Base-by-base conservation (phyloP, 495 filamentous ascomycete species). In the Choiromyces venosus region DNA sequence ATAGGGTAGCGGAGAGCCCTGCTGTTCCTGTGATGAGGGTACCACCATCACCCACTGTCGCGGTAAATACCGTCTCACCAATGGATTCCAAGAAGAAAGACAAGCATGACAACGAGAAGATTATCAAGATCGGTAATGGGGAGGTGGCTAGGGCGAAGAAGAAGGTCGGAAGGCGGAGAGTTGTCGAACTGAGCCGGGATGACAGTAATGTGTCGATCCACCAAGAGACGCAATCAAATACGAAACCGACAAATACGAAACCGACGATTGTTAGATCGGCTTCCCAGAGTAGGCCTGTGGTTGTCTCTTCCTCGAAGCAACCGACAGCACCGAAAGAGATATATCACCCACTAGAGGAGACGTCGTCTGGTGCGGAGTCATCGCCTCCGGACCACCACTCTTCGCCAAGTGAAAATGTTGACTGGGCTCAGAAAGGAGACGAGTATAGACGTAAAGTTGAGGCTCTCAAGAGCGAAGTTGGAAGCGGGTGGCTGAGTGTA, bases 361-460 rank as follows among this genome's bases (percentile, higher is more conserved):
- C 78, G 33, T 80, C 79, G 16, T 80, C 79, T 36, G 79, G 79
- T 65, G 79, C 79, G 4, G 77, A 84, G 67, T 79, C 85, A 0
- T 79, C 83, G 29, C 81, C 81, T 67, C 74, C 76, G 61, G 71
- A 83, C 33, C 79, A 85, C 35, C 75, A 81, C 39, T 74, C 81
- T 29, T 75, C 82, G 61, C 84, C 84, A 79, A 84, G 81, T 37
- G 85, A 86, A 61, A 82, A 81, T 38, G 84, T 86, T 70, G 86
- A 91, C 70, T 91, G 91, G 87, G 87, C 88, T 68, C 83, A 89
- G 65, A 88, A 89, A 68, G 89, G 90, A 67, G 92, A 96, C 78
- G 84, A 92, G 8, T 97, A 94, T 82, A 88, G 89, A 52, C 91
- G 90, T 81, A 93, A 93, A 77, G 88, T 98, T 66, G 93, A 95